Evolutionary conservation across 371 early-diverging fungal species (phyloP).

Genomic region (Mortierella polycephala): DNA sequence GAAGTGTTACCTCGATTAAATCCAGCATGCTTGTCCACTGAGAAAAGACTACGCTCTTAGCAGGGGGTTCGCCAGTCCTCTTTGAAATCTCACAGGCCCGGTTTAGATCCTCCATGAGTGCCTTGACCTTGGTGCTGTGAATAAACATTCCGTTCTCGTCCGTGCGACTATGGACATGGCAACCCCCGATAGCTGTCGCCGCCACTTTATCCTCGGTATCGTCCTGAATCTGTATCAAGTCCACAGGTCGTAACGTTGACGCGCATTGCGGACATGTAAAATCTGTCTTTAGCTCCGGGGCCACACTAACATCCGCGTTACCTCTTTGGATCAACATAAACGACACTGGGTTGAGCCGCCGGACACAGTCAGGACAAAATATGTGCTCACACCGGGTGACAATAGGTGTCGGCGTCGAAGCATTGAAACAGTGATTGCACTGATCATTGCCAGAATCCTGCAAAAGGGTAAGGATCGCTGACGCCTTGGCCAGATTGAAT

Average conservation of each 20-base stretch:
- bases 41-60: conserved; percentile 85
- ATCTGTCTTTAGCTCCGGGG: conserved; percentile 40
- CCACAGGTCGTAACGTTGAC: conserved; percentile 11
- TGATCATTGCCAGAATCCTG: conserved; percentile 54
- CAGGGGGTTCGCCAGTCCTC: conserved; percentile 21
- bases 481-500: conserved; percentile 45
- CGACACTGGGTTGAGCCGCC: conserved; percentile 36
- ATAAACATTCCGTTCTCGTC: conserved; percentile 43
- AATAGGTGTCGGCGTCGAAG: conserved; percentile 30
- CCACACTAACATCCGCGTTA: conserved; percentile 49
- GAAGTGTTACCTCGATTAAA: conserved; percentile 62
- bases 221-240: conserved; percentile 46
- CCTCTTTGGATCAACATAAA: conserved; percentile 47
- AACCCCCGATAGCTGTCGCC: conserved; percentile 13
- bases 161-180: conserved; percentile 29
- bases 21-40: conserved; percentile 86
- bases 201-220: conserved; percentile 46
- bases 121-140: conserved; percentile 73
- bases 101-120: conserved; percentile 61
- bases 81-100: conserved; percentile 34
- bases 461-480: conserved; percentile 33
- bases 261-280: conserved; percentile 42
- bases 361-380: conserved; percentile 53
- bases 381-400: conserved; percentile 55
- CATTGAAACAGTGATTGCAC: conserved; percentile 42